phyloP scores from a whole-genome alignment of 768 basidiomycete genomes.

The Boletus rubescentipes region DNA sequence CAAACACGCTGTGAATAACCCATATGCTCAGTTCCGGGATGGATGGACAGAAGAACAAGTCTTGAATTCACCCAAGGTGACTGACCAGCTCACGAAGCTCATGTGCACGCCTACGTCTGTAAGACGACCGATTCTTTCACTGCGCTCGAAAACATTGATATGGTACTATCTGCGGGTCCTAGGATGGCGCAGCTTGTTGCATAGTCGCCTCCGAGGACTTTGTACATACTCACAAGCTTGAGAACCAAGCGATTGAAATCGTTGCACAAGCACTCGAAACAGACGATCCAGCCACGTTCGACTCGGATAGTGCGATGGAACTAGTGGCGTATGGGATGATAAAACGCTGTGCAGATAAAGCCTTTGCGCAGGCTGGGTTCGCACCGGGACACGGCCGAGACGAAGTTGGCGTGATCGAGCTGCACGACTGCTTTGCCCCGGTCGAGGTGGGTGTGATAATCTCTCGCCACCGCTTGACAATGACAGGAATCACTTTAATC shows the following conservation, averaged over 20 bases:
- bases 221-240: conserved; percentile 63
- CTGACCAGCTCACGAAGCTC: conserved; percentile 67
- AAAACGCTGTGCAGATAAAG: conserved; percentile 60
- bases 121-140: conserved; percentile 15
- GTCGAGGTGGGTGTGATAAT: conserved; percentile 54
- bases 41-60: conserved; percentile 74
- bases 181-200: conserved; percentile 76
- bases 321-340: conserved; percentile 76
- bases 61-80: conserved; percentile 62
- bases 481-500: background rate
- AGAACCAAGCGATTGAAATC: conserved; percentile 86
- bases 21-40: conserved; percentile 78
- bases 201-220: conserved; percentile 78
- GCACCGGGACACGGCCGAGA: conserved; percentile 58
- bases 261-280: conserved; percentile 63
- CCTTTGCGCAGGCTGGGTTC: conserved; percentile 69
- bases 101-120: conserved; percentile 86
- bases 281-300: conserved; percentile 61
- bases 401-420: conserved; percentile 75
- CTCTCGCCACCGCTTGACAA: background rate
- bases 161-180: background rate
- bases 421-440: conserved; percentile 82
- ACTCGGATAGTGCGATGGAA: conserved; percentile 68
- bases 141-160: background rate
- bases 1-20: conserved; percentile 73